Base-by-base conservation (phyloP, 495 filamentous ascomycete genomes). In the Podospora anserina region DNA sequence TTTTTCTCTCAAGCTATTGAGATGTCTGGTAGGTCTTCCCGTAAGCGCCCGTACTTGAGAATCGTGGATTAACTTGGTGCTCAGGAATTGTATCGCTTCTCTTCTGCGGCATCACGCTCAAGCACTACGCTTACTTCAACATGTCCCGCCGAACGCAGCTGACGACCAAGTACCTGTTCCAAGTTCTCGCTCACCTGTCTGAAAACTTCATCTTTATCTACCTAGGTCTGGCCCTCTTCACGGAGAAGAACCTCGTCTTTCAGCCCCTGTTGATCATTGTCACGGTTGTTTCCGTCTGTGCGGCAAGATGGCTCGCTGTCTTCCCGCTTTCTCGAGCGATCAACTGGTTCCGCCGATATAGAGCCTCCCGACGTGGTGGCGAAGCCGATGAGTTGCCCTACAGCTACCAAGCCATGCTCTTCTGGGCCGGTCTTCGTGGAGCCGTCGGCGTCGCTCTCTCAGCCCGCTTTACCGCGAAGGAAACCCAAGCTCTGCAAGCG, bases 201-300 rank as follows among this genome's bases (percentile, higher is more conserved):
- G 95, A 99, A 81, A 99, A 99, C 79, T 99, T 99, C 71, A 99
- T 99, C 74, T 99, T 99, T 82, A 99, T 99, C 78, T 99, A 98
- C 75, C 87, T 99, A 2, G 95, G 95, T 0, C 83, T 99, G 16
- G 93, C 95, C 1, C 85, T 99, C 32, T 97, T 99, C 77, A 97
- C 96, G 3, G 93, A 97, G 71, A 86, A 86, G 23, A 84, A 90
- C 27, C 82, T 98, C n/a, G 86, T 89, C 60, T 98, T 94, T 82
- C 95, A 97, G 73, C 95, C 95, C 0, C 85, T 96, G n/a, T 91
- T 99, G 75, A 97, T 98, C 70, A 87, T 99, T 54, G 89, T 99
- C 63, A 91, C 94, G 0, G 88, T 97, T 9, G 77, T 96, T 65
- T 93, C 95, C 2, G 97, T 99, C 65, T 99, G 95, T 76, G 85